Conservation (phyloP, 495 filamentous ascomycete species). For the Aspergillus steynii region DNA sequence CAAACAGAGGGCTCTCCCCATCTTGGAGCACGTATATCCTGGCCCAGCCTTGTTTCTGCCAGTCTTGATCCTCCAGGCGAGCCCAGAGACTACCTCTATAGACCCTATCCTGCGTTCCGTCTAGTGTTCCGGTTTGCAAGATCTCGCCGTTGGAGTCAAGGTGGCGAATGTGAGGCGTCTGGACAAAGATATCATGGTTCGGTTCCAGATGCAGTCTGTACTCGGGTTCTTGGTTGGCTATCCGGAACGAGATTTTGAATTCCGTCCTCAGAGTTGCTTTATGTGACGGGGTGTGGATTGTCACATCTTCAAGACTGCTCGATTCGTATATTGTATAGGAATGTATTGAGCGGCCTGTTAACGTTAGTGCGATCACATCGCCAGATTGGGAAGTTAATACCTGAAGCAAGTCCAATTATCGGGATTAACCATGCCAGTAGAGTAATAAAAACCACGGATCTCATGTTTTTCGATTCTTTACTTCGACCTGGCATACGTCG, state of each 20-base stretch:
- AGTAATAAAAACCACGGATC: background rate
- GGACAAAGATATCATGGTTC: conserved; percentile 15
- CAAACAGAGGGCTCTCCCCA: conserved; percentile 71
- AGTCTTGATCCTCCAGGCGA: conserved; percentile 23
- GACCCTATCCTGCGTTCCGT: background rate
- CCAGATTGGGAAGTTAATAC: background rate
- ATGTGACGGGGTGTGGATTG: conserved; percentile 9
- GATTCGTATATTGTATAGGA: background rate
- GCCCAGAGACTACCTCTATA: conserved; percentile 10
- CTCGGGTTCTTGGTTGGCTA: background rate
- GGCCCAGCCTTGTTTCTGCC: conserved; percentile 78
- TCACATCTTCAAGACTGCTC: conserved; percentile 1
- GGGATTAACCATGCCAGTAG: background rate
- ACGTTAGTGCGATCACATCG: background rate
- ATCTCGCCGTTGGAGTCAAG: background rate
- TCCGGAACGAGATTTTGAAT: conserved; percentile 11
- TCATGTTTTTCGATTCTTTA: background rate
- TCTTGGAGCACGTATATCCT: conserved; percentile 70
- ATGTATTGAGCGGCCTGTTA: conserved; percentile 14
- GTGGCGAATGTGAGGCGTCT: conserved; percentile 10
- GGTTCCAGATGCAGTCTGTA: conserved; percentile 9
- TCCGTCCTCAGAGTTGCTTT: background rate
- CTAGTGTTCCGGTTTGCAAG: background rate
- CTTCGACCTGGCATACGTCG: too few relatives aligned
- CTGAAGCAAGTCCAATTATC: background rate